These are phyloP conservation scores for Hysterangium stoloniferum DNA, from an alignment of 768 basidiomycete genomes.

Conservation along the genomic window DNA sequence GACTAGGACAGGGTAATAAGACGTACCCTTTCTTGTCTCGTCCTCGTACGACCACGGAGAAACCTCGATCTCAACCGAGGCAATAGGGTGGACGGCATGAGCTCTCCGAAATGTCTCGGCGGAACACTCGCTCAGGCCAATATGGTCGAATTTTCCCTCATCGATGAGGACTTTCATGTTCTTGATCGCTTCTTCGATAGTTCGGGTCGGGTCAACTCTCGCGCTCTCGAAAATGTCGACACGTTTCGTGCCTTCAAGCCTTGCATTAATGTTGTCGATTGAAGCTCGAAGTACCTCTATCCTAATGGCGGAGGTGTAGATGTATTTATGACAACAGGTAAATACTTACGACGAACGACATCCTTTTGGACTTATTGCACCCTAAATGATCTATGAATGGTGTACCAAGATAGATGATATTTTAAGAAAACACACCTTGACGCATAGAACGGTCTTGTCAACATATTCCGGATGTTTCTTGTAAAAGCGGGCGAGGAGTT, in stretches of 20 bases:
- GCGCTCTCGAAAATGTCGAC: conserved; percentile 55
- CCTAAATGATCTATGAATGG: conserved; percentile 1
- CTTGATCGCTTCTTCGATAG: conserved; percentile 39
- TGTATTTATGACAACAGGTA: background rate
- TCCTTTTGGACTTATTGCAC: background rate
- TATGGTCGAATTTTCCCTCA: conserved; percentile 51
- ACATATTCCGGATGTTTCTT: conserved; percentile 35
- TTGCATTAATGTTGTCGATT: conserved; percentile 33
- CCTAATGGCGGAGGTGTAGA: conserved; percentile 10
- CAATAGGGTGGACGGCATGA: conserved; percentile 38
- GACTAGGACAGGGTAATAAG: background rate
- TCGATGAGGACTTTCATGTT: conserved; percentile 38
- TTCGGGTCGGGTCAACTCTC: conserved; percentile 33
- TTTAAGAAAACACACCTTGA: conserved; percentile 32
- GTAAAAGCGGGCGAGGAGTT: conserved; percentile 44
- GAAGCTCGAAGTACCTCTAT: conserved; percentile 39
- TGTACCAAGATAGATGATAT: background rate
- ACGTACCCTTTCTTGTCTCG: conserved; percentile 37
- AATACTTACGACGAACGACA: conserved; percentile 4
- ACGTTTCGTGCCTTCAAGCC: conserved; percentile 43
- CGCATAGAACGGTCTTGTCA: conserved; percentile 39
- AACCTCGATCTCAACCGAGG: conserved; percentile 59
- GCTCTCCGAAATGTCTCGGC: conserved; percentile 35
- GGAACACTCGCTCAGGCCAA: conserved; percentile 52
- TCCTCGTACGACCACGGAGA: conserved; percentile 53